phyloP scores from a whole-genome alignment of 352 stramenopile species.

The Globisporangium paddicum region DNA sequence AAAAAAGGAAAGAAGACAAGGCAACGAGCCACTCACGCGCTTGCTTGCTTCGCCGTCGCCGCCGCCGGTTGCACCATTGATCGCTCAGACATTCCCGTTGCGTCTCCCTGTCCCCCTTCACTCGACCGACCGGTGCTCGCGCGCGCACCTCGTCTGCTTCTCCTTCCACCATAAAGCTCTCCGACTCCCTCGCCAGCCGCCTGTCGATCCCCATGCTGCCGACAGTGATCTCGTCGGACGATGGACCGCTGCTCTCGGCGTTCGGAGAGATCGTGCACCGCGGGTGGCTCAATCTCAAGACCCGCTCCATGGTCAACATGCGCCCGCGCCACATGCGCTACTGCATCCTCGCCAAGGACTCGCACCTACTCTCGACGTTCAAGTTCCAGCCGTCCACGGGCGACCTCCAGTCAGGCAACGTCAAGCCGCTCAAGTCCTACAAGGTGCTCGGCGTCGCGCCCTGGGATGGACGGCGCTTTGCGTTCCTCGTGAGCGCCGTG shows the following conservation, averaged over 20 bases:
- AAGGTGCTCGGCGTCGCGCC: conserved; percentile 66
- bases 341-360: conserved; percentile 70
- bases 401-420: conserved; percentile 48
- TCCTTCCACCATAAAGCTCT: conserved; percentile 17
- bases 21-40: not conserved
- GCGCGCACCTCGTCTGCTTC: not conserved
- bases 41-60: not conserved
- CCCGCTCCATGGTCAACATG: conserved; percentile 82
- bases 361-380: conserved; percentile 68
- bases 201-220: conserved; percentile 40
- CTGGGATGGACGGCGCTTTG: conserved; percentile 67
- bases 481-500: conserved; percentile 70
- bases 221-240: conserved; percentile 46
- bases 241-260: conserved; percentile 41
- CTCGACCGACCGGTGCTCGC: not conserved
- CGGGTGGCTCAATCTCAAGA: conserved; percentile 86
- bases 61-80: conserved; percentile 1
- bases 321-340: conserved; percentile 81
- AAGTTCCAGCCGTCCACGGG: conserved; percentile 81
- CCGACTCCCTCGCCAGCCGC: conserved; percentile 8
- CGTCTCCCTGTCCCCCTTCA: not conserved
- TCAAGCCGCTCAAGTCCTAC: conserved; percentile 63
- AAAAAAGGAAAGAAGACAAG: conserved; percentile 11
- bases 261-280: conserved; percentile 74
- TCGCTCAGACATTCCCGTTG: not conserved